Percentiles rank a stretch among this genome's conserved stretches.
Conservation (phyloP, 768 basidiomycete genomes). For the Tulasnella sp. region DNA sequence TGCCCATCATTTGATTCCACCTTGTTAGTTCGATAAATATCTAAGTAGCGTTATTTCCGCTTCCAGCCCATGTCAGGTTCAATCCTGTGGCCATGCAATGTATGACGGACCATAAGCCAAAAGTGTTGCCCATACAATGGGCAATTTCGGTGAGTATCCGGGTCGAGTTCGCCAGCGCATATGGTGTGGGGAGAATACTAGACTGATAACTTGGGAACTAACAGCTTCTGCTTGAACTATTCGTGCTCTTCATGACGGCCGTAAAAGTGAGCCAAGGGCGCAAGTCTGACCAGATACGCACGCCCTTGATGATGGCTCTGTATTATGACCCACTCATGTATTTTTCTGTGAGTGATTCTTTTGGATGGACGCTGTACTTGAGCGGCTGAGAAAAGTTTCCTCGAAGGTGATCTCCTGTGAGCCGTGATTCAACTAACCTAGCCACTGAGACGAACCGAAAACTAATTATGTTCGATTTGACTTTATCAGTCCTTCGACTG, state of each 20-base stretch:
- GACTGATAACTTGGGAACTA: background rate
- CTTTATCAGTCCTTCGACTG: background rate
- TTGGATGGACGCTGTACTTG: background rate
- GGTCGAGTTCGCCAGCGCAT: background rate
- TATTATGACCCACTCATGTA: constrained; percentile 8
- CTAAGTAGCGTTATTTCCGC: background rate
- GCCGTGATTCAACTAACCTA: background rate
- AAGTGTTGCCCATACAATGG: background rate
- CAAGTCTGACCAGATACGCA: background rate
- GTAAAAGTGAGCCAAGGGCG: background rate
- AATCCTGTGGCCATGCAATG: background rate
- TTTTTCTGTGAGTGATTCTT: background rate
- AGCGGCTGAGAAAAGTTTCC: background rate
- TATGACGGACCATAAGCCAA: background rate
- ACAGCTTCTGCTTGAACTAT: background rate
- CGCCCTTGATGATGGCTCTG: background rate
- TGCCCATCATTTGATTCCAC: background rate
- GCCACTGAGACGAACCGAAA: background rate
- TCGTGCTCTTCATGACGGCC: constrained; percentile 14
- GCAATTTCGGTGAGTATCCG: background rate
- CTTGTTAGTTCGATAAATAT: background rate
- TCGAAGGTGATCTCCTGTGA: background rate
- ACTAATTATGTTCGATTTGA: background rate
- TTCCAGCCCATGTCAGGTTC: background rate
- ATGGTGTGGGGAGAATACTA: background rate